Evolutionary conservation across 225 moss, liverwort and hornwort species (phyloP).

Genomic region (Climacium dendroides): DNA sequence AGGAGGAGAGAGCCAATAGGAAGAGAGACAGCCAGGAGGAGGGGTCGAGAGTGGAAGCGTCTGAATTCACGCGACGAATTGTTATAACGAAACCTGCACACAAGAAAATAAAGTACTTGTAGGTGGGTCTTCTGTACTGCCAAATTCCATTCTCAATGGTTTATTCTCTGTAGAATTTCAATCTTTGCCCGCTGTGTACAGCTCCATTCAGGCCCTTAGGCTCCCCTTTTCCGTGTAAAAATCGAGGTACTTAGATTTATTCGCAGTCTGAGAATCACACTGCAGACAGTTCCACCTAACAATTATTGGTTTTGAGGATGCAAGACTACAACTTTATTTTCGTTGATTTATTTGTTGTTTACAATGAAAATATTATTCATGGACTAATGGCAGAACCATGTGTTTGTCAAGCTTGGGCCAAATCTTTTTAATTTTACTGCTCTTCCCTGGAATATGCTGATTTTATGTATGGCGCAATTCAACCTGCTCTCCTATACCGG

Average conservation of each 20-base stretch:
- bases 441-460: background rate
- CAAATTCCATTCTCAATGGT: background rate
- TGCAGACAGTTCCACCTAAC: background rate
- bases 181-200: background rate
- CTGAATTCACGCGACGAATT: slow-evolving; percentile 27
- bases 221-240: background rate
- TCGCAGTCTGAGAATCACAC: background rate
- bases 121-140: background rate
- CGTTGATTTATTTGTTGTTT: background rate
- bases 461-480: background rate
- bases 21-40: background rate
- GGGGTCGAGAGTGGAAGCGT: background rate
- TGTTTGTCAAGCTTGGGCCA: background rate
- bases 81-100: slow-evolving; percentile 62
- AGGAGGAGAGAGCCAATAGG: slow-evolving; percentile 4
- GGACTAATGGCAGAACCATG: background rate
- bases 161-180: background rate
- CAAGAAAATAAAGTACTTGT: slow-evolving; percentile 70
- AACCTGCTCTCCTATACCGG: background rate
- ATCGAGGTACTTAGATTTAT: background rate
- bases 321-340: background rate
- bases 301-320: background rate
- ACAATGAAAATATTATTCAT: background rate
- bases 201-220: background rate
- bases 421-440: background rate